Percentiles rank a stretch among this genome's conserved stretches.
These are phyloP conservation scores for Thielaviopsis populi DNA, from an alignment of 2,329 filamentous ascomycete genomes.

Conservation along the genomic window DNA sequence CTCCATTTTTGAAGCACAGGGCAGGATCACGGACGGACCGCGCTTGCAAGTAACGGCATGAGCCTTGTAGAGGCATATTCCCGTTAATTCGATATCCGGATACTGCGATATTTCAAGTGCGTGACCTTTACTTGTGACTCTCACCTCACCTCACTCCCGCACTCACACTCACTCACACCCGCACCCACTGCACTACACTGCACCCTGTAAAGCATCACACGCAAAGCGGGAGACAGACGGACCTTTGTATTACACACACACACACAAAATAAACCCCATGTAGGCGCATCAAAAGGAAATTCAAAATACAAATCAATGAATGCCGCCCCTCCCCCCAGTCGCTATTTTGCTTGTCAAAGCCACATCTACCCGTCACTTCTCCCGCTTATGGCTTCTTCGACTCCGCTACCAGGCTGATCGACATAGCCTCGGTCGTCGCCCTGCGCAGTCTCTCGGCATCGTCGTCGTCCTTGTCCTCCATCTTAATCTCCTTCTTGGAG, in stretches of 20 bases:
- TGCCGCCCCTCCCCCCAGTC: neutral
- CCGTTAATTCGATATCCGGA: neutral
- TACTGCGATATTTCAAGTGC: neutral
- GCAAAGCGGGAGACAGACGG: neutral
- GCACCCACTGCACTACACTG: too few species aligned
- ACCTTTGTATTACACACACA: neutral
- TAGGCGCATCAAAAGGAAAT: neutral
- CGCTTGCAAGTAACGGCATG: too few species aligned
- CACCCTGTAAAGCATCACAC: neutral
- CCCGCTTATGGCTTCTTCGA: slow-evolving; percentile 21
- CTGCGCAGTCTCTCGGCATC: slow-evolving; percentile 50
- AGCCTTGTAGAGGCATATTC: neutral
- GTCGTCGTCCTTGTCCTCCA: slow-evolving; percentile 41
- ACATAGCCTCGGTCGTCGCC: slow-evolving; percentile 47
- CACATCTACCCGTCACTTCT: neutral
- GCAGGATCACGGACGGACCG: neutral
- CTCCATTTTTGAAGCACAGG: neutral
- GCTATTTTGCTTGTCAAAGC: neutral
- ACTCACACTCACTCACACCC: too few species aligned
- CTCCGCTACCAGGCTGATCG: slow-evolving; percentile 36
- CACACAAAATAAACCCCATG: neutral
- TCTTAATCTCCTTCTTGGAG: slow-evolving; percentile 27
- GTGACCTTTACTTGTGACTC: too few species aligned
- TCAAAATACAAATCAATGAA: slow-evolving; percentile 2
- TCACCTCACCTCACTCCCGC: too few species aligned